phyloP scores from a whole-genome alignment of 805 yeast species.

The Candida orba region DNA sequence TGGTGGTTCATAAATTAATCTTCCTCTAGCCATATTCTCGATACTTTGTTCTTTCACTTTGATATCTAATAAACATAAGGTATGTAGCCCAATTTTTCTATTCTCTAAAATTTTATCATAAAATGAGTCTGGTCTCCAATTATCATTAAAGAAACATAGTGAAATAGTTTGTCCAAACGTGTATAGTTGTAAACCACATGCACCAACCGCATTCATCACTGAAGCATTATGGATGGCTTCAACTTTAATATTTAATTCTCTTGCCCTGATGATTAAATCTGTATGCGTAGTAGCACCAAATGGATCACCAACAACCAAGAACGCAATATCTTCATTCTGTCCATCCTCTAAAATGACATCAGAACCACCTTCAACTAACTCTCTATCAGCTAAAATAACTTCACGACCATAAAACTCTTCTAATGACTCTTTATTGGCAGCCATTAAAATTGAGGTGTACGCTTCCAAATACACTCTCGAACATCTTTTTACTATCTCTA shows the following conservation, averaged over 20 bases:
- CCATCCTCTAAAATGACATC: slow-evolving; percentile 78
- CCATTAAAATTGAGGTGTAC: slow-evolving; percentile 92
- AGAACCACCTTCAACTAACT: slow-evolving; percentile 83
- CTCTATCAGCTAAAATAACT: slow-evolving; percentile 87
- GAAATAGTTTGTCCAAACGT: slow-evolving; percentile 98
- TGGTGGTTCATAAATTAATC: slow-evolving; percentile 92
- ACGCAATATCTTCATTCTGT: slow-evolving; percentile 77
- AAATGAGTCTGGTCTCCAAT: slow-evolving; percentile 95
- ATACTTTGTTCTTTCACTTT: slow-evolving; percentile 95
- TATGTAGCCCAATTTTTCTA: slow-evolving; percentile 84
- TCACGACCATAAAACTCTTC: slow-evolving; percentile 83
- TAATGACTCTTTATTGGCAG: slow-evolving; percentile 67
- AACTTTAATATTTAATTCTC: slow-evolving; percentile 70
- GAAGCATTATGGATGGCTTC: slow-evolving; percentile 92
- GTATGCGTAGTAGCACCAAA: slow-evolving; percentile 98
- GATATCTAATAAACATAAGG: slow-evolving; percentile 80
- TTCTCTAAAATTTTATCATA: slow-evolving; percentile 86
- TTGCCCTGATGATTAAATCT: slow-evolving; percentile 85
- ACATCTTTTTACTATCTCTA: slow-evolving; percentile 76
- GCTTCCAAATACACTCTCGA: slow-evolving; percentile 92
- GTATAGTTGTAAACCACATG: slow-evolving; percentile 92
- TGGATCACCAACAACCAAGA: slow-evolving; percentile 94
- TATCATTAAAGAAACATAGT: slow-evolving; percentile 88
- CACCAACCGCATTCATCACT: slow-evolving; percentile 97
- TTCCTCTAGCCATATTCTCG: slow-evolving; percentile 89